Base-by-base conservation (phyloP, 768 basidiomycete species). In the Leccinum subtestaceum region DNA sequence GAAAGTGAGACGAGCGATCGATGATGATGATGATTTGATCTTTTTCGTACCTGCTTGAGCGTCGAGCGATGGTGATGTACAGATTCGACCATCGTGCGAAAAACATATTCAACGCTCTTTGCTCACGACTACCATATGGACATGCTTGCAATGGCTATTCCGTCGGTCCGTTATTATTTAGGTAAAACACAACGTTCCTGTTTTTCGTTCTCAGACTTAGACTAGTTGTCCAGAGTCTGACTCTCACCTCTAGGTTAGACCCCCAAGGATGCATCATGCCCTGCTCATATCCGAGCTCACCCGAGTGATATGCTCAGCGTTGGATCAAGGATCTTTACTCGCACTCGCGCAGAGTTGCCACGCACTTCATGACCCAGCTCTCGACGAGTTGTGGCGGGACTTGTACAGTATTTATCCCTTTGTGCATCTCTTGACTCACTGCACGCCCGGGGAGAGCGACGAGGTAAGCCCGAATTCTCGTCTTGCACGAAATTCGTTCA, bases 61-160 rank as follows among this genome's bases (percentile, higher is more conserved):
- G 93, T 89, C 47, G 95, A 79, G 62, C 93, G 92, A 69, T 81
- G 81, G 65, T 91, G 91, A 57, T 84, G 70, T 6, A 46, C 79
- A 2, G 67, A 53, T 59, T 76, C 73, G 34, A 74, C 74, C 25
- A 47, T 17, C 43, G 43, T 45, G 43, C 1, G 43, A 45, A 45
- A 15, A 15, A 34, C 5, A 5, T 36, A 36, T 15, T 36, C 34
- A 36, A 36, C 34, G 34, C 13, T 15, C 13, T 36, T 36, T 15
- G 34, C 34, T 36, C 13, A 15, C 34, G 34, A 36, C 34, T 36
- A 15, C 34, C 13, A 36, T 34, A 34, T 34, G 32, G 32, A 34
- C 12, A 12, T 34, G 10, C 11, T 11, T 32, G 27, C 27, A 29
- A 29, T 29, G 31, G 31, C 31, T 32, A 32, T 29, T 29, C 31